Evolutionary conservation across 148 eudicot genomes (phyloP).

Genomic region (Cornus florida): DNA sequence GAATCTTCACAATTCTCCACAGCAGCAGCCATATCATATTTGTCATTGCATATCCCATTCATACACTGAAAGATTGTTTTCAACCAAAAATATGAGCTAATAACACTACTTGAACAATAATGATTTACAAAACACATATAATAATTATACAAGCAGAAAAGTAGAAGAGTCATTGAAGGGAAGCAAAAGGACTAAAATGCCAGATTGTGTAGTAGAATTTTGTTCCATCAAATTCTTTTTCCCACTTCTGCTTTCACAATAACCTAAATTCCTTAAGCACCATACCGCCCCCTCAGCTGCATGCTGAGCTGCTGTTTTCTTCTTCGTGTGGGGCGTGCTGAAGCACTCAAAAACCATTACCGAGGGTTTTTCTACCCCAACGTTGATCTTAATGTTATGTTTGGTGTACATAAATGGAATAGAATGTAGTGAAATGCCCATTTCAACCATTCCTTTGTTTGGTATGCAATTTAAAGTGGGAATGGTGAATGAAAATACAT

Average conservation of each 20-base stretch:
- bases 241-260: background rate
- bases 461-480: no score
- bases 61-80: no score
- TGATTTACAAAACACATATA: no score
- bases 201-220: no score
- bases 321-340: conserved; percentile 1
- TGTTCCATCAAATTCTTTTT: background rate
- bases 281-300: conserved; percentile 13
- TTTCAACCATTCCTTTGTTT: no score
- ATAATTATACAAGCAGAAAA: background rate
- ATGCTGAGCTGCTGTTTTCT: conserved; percentile 9
- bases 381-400: background rate
- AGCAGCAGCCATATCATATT: no score
- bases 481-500: no score
- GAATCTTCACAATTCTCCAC: no score
- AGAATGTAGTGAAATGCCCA: no score
- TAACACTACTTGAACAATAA: background rate
- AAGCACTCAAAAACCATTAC: conserved; percentile 2
- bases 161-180: background rate
- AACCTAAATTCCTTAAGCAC: background rate
- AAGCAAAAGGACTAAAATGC: background rate
- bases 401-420: no score
- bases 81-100: background rate
- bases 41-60: no score
- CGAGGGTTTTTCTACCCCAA: background rate